Evolutionary conservation across 176 grass and related monocot species (phyloP).

Genomic region (Ensete glaucum): DNA sequence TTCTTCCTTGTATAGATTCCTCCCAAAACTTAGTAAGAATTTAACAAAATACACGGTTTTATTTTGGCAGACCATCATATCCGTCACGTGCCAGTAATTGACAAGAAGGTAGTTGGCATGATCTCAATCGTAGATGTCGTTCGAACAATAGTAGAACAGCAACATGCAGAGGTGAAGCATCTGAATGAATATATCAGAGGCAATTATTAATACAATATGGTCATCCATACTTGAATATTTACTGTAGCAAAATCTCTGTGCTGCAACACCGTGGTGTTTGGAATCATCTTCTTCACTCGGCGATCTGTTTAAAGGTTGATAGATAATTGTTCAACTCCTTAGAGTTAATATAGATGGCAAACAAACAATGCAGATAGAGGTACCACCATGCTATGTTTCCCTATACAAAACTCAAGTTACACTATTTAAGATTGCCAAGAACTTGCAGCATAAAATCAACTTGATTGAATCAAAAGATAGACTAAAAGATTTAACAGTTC

Average conservation of each 20-base stretch:
- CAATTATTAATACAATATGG: slow-evolving; percentile 50
- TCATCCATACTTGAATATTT: no score
- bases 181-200: slow-evolving; percentile 73
- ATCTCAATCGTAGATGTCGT: slow-evolving; percentile 75
- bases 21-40: not conserved
- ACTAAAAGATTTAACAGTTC: no score
- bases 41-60: not conserved
- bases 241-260: not conserved
- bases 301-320: no score
- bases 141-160: slow-evolving; percentile 68
- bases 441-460: no score
- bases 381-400: no score
- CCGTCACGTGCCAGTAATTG: slow-evolving; percentile 76
- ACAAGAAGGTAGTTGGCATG: slow-evolving; percentile 72
- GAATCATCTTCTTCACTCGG: not conserved
- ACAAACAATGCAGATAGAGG: no score
- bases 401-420: no score
- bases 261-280: not conserved
- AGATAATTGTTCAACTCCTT: no score
- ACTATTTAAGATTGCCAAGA: no score
- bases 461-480: no score
- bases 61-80: slow-evolving; percentile 57
- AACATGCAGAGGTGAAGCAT: slow-evolving; percentile 66
- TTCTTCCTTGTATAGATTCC: not conserved
- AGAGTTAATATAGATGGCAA: no score